phyloP scores from a whole-genome alignment of 2,329 filamentous ascomycete species.

The Talaromyces sp. region DNA sequence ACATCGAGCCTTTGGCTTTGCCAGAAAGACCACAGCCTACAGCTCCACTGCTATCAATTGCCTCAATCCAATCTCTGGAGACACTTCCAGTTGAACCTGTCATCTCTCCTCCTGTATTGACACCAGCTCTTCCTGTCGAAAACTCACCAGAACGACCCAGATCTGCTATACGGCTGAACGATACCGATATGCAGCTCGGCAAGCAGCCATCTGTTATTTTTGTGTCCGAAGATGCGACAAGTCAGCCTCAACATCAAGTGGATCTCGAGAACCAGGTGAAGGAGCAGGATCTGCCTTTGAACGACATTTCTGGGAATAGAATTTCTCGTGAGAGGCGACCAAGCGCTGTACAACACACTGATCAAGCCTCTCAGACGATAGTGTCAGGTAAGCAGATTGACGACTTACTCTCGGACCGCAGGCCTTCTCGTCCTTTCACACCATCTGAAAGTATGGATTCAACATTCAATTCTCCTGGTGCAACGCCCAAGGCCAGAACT shows the following conservation, averaged over 20 bases:
- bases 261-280: constrained; percentile 24
- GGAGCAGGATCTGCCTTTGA: constrained; percentile 49
- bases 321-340: constrained; percentile 24
- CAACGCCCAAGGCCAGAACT: constrained; percentile 32
- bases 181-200: neutral
- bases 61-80: constrained; percentile 42
- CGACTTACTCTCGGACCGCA: constrained; percentile 59
- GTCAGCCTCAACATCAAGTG: constrained; percentile 46
- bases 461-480: constrained; percentile 27
- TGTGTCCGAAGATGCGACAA: constrained; percentile 62
- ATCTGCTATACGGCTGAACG: constrained; percentile 18
- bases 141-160: constrained; percentile 18
- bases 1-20: constrained; percentile 31
- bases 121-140: constrained; percentile 23
- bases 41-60: constrained; percentile 34
- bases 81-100: constrained; percentile 41
- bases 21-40: constrained; percentile 17
- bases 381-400: constrained; percentile 81
- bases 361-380: constrained; percentile 75
- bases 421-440: constrained; percentile 28
- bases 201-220: constrained; percentile 34
- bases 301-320: constrained; percentile 59
- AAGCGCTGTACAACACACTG: constrained; percentile 47
- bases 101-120: constrained; percentile 23
- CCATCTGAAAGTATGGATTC: constrained; percentile 26